These are phyloP conservation scores for Jatropha podagrica DNA, from an alignment of 441 rosid genomes.

Conservation along the genomic window DNA sequence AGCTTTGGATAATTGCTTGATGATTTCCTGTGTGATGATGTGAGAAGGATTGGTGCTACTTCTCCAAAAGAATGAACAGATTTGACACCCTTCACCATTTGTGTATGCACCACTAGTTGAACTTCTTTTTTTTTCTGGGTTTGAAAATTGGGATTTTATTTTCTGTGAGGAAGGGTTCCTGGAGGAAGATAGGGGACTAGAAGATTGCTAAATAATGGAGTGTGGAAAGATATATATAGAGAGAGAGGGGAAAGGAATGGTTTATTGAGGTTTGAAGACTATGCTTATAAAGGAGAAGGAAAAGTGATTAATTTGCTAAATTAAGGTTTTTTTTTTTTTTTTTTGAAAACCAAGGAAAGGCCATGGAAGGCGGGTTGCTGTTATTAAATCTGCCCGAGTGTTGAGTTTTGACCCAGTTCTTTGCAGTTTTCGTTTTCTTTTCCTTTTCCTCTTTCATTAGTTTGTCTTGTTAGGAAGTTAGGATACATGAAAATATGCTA, in stretches of 20 bases:
- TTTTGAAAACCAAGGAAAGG: not conserved
- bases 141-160: too few species aligned
- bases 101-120: not conserved
- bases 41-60: conserved; percentile 14
- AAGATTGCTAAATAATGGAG: not conserved
- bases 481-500: not conserved
- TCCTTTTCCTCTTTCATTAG: not conserved
- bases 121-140: too few species aligned
- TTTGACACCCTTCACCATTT: conserved; percentile 15
- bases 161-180: too few species aligned
- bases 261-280: not conserved
- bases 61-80: conserved; percentile 8
- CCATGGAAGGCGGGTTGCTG: not conserved
- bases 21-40: conserved; percentile 9
- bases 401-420: not conserved
- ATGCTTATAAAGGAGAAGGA: not conserved
- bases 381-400: not conserved
- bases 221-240: not conserved
- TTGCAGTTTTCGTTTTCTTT: not conserved
- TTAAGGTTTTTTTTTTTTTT: not conserved
- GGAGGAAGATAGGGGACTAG: not conserved
- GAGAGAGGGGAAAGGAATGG: not conserved
- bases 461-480: not conserved
- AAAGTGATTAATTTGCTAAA: conserved; percentile 1
- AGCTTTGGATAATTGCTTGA: conserved; percentile 16